A percentile compares a stretch with the other conserved stretches of the same genome.
Evolutionary conservation across 2,329 filamentous ascomycete genomes (phyloP).

Genomic region (Scytalidium lignicola): DNA sequence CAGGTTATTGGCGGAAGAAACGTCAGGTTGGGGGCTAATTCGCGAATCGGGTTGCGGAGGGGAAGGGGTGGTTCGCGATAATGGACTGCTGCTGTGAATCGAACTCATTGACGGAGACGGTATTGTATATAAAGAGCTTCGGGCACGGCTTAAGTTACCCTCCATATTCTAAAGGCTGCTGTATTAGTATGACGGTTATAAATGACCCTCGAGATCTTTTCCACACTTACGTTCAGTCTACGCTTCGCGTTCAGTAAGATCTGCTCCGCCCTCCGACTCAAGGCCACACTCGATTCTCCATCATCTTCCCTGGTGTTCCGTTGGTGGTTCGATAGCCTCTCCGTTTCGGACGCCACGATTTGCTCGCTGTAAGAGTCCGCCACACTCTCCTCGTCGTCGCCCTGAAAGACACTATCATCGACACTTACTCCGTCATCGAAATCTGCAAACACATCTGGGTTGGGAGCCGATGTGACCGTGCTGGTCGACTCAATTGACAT

Average conservation of each 20-base stretch:
- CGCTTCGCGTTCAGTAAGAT: conserved; percentile 92
- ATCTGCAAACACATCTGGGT: conserved; percentile 45
- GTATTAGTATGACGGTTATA: too few relatives aligned
- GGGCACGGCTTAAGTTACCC: conserved; percentile 76
- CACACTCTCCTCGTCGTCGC: conserved; percentile 63
- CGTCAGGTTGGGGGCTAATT: conserved; percentile 13
- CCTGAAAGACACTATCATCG: conserved; percentile 61
- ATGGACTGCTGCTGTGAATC: conserved; percentile 32
- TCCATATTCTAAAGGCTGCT: conserved; percentile 70
- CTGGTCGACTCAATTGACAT: conserved; percentile 56
- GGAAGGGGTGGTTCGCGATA: conserved; percentile 28
- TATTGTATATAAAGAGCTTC: conserved; percentile 57
- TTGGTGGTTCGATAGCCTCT: conserved; percentile 24
- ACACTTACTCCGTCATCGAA: conserved; percentile 59
- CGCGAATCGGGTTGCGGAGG: conserved; percentile 16
- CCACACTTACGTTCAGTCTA: conserved; percentile 67
- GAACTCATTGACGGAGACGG: conserved; percentile 44
- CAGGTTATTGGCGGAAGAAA: conserved; percentile 19
- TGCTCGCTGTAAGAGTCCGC: conserved; percentile 31
- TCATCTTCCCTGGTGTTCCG: conserved; percentile 44
- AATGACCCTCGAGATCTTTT: too few relatives aligned
- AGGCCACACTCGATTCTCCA: conserved; percentile 64
- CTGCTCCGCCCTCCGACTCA: conserved; percentile 80
- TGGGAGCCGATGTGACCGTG: conserved; percentile 44
- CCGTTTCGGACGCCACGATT: conserved; percentile 23